Conservation (phyloP, 176 grass and related monocot genomes). For the Lolium perenne region DNA sequence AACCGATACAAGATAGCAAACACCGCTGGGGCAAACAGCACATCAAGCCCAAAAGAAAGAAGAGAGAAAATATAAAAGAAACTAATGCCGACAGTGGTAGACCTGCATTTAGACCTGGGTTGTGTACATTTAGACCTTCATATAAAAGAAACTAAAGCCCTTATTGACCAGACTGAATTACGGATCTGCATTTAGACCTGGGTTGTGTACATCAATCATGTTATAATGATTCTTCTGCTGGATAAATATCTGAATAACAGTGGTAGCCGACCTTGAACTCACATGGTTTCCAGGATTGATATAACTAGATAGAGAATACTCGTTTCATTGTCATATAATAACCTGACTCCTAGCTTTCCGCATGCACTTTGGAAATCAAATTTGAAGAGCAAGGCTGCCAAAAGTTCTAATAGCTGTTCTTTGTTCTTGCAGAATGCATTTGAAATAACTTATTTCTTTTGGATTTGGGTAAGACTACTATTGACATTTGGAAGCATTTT, state of each 20-base stretch:
- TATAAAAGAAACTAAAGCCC: no score
- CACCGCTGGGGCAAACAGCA: no score
- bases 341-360: background rate
- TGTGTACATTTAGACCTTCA: no score
- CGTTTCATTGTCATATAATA: background rate
- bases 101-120: no score
- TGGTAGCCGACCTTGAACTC: background rate
- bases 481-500: constrained; percentile 16
- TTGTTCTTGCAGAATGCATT: constrained; percentile 78
- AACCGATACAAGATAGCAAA: no score
- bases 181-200: background rate
- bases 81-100: no score
- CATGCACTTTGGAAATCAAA: background rate
- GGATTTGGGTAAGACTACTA: constrained; percentile 75
- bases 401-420: constrained; percentile 27
- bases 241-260: background rate
- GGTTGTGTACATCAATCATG: background rate
- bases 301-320: constrained; percentile 21
- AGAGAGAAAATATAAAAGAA: no score
- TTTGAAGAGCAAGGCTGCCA: constrained; percentile 5
- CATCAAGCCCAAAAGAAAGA: no score
- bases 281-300: constrained; percentile 2
- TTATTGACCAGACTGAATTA: constrained; percentile 17
- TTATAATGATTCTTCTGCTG: background rate
- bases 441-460: constrained; percentile 84